Conservation (phyloP, 148 eudicot species). For the Amaranthus hypochondriacus region DNA sequence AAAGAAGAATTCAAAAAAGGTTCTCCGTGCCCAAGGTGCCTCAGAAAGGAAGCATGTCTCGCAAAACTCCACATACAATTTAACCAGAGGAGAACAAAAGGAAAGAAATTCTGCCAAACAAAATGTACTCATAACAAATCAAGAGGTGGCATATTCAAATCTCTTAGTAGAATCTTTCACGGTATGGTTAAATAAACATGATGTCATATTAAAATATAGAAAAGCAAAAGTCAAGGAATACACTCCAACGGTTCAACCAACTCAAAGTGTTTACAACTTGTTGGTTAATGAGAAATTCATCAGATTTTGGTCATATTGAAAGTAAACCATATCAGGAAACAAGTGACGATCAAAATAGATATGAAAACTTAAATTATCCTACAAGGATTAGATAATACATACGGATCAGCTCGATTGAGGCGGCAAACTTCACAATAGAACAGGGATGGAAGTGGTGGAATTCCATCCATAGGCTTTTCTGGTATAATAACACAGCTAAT, state of each 20-base stretch:
- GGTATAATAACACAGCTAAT: conserved; percentile 58
- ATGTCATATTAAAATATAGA: neutral
- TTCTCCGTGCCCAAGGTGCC: neutral
- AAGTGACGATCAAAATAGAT: neutral
- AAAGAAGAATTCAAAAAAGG: neutral
- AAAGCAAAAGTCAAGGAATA: neutral
- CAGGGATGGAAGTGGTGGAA: conserved; percentile 39
- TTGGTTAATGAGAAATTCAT: neutral
- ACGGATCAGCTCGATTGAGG: conserved; percentile 71
- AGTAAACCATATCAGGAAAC: neutral
- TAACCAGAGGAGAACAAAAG: neutral
- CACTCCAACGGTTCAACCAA: neutral
- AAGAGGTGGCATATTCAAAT: neutral
- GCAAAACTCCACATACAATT: neutral
- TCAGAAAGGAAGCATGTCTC: neutral
- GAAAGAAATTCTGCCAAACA: neutral
- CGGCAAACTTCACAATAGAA: conserved; percentile 76
- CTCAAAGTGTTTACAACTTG: neutral
- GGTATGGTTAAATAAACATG: neutral
- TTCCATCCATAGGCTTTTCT: conserved; percentile 60
- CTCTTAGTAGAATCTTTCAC: neutral
- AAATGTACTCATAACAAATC: neutral
- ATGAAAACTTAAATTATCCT: neutral
- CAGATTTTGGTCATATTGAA: neutral
- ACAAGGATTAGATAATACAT: conserved; percentile 26